Evolutionary conservation across 306 rosid genomes (phyloP).

Genomic region (Luffa aegyptiaca): DNA sequence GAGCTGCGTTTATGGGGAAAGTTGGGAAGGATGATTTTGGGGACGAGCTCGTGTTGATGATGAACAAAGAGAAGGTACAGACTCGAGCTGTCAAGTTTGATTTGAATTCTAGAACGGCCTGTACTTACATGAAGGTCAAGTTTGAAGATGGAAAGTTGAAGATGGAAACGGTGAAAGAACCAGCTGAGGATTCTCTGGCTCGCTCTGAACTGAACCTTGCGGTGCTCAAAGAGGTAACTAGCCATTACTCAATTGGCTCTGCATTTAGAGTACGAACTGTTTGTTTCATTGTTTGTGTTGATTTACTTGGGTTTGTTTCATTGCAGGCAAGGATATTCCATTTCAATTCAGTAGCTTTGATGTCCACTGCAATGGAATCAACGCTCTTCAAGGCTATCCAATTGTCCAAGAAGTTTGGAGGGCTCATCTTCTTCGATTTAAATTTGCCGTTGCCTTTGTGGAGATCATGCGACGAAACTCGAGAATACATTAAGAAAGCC

Average conservation of each 20-base stretch:
- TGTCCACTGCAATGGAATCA: slow-evolving; percentile 23
- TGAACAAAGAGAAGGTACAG: slow-evolving; percentile 81
- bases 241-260: no score
- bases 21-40: slow-evolving; percentile 65
- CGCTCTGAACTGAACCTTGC: slow-evolving; percentile 59
- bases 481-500: slow-evolving; percentile 48
- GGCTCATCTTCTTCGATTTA: slow-evolving; percentile 55
- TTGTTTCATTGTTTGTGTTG: no score
- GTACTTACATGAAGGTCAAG: slow-evolving; percentile 48
- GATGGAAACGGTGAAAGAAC: slow-evolving; percentile 43
- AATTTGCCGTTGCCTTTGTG: slow-evolving; percentile 72
- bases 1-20: slow-evolving; percentile 82
- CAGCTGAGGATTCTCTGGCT: slow-evolving; percentile 61
- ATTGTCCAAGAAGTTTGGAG: slow-evolving; percentile 37
- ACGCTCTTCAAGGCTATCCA: slow-evolving; percentile 34
- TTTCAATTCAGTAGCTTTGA: slow-evolving; percentile 39
- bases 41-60: slow-evolving; percentile 53
- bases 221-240: slow-evolving; percentile 68
- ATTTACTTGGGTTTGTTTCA: no score
- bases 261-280: no score
- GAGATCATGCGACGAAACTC: slow-evolving; percentile 66
- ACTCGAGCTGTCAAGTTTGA: slow-evolving; percentile 67
- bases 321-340: no score
- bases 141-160: slow-evolving; percentile 57
- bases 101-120: slow-evolving; percentile 29